These are phyloP conservation scores for Neoascochyta sp. DNA, from an alignment of 2,329 filamentous ascomycete genomes.

Conservation along the genomic window DNA sequence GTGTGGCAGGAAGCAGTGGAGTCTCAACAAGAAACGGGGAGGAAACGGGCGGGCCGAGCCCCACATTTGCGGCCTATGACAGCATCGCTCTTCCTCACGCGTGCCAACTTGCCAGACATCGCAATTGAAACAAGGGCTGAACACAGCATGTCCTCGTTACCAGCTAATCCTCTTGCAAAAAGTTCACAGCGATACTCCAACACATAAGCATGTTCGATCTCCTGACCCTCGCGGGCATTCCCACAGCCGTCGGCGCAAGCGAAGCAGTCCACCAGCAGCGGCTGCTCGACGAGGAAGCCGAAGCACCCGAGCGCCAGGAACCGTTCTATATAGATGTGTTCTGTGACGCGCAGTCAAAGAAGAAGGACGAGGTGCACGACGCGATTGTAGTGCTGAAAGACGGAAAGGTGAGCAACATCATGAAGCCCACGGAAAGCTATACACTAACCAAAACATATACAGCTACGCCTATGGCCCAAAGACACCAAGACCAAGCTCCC, in stretches of 20 bases:
- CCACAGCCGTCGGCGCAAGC: constrained; percentile 48
- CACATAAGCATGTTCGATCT: constrained; percentile 22
- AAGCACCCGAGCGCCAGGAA: constrained; percentile 46
- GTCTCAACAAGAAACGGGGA: constrained; percentile 1
- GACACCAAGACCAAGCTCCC: constrained; percentile 30
- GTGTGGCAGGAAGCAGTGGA: too few species aligned
- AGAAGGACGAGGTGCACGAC: constrained; percentile 41
- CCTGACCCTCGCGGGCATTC: constrained; percentile 42
- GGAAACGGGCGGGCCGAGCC: constrained; percentile 1
- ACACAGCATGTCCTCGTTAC: constrained; percentile 6
- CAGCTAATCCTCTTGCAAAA: not conserved
- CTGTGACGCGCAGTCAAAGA: constrained; percentile 39
- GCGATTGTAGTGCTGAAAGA: constrained; percentile 45
- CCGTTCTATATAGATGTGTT: constrained; percentile 51
- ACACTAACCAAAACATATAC: not conserved
- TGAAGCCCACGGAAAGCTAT: not conserved
- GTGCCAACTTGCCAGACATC: constrained; percentile 1
- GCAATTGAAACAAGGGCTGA: constrained; percentile 1
- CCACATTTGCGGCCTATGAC: constrained; percentile 11
- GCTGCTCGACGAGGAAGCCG: constrained; percentile 47
- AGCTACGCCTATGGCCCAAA: constrained; percentile 39
- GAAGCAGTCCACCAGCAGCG: constrained; percentile 50
- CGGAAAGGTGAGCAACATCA: constrained; percentile 46
- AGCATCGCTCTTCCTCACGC: constrained; percentile 8
- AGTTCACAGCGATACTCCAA: constrained; percentile 1